Conservation (phyloP, 2,329 filamentous ascomycete genomes). For the Trichoderma breve region DNA sequence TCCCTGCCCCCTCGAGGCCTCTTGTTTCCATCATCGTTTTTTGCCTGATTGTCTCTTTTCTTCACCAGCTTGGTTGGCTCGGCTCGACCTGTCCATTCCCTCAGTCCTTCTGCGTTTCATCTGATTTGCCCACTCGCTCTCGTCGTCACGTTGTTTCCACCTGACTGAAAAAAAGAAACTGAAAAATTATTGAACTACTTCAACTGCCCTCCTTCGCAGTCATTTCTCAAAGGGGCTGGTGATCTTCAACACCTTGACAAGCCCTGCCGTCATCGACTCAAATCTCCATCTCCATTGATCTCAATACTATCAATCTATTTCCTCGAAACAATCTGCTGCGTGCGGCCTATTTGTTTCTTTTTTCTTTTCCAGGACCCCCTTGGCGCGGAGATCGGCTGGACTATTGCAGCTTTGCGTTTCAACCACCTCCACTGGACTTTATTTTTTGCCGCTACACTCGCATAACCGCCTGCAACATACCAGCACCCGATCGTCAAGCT, state of each 20-base stretch:
- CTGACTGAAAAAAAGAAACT: not conserved
- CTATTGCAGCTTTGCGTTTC: slow-evolving; percentile 10
- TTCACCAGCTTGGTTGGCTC: slow-evolving; percentile 7
- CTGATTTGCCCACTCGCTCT: not conserved
- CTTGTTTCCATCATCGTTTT: slow-evolving; percentile 10
- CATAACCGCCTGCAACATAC: slow-evolving; percentile 1
- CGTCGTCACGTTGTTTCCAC: not conserved
- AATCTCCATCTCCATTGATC: not conserved
- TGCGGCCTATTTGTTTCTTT: not conserved
- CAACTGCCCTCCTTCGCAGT: slow-evolving; percentile 9
- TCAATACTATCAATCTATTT: not conserved
- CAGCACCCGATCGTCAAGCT: slow-evolving; percentile 1
- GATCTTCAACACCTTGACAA: slow-evolving; percentile 1
- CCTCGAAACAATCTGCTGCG: not conserved
- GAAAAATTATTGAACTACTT: not conserved
- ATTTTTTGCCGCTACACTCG: not conserved
- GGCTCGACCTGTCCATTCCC: slow-evolving; percentile 4
- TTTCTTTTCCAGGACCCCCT: not conserved
- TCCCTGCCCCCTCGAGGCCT: slow-evolving; percentile 4
- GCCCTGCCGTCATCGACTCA: not conserved
- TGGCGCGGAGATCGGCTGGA: slow-evolving; percentile 14
- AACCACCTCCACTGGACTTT: not conserved
- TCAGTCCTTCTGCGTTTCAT: slow-evolving; percentile 7
- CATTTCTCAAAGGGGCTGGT: slow-evolving; percentile 17
- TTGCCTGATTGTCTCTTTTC: slow-evolving; percentile 3